phyloP scores from a whole-genome alignment of 208 protist species.

The Naegleria lovaniensis region DNA sequence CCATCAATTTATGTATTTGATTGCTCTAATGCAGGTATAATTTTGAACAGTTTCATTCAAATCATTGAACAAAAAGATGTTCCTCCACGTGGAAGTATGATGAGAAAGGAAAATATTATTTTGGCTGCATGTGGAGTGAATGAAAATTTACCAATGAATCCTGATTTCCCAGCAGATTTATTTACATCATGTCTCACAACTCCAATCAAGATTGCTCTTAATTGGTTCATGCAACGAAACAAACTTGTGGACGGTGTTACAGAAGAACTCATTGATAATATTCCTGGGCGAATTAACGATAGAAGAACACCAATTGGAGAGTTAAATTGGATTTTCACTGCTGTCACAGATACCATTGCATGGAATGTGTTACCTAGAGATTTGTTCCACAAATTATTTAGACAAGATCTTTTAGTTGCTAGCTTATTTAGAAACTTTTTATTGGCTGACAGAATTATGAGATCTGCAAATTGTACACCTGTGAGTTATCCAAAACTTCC shows the following conservation, averaged over 20 bases:
- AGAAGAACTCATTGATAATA: slow-evolving; percentile 64
- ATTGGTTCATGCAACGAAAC: slow-evolving; percentile 79
- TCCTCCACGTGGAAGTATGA: background rate
- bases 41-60: slow-evolving; percentile 42
- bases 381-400: slow-evolving; percentile 69
- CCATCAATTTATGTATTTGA: slow-evolving; percentile 92
- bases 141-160: slow-evolving; percentile 90
- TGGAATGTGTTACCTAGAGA: slow-evolving; percentile 83
- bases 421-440: slow-evolving; percentile 95
- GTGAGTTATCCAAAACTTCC: slow-evolving; percentile 82
- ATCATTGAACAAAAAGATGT: slow-evolving; percentile 11
- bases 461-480: slow-evolving; percentile 84
- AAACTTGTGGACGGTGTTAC: slow-evolving; percentile 38
- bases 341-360: slow-evolving; percentile 96
- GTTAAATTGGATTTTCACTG: slow-evolving; percentile 97
- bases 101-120: slow-evolving; percentile 76
- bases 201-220: slow-evolving; percentile 88
- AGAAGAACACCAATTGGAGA: slow-evolving; percentile 85
- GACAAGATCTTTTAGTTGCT: slow-evolving; percentile 83
- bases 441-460: slow-evolving; percentile 89
- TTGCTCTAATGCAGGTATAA: slow-evolving; percentile 81
- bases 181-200: slow-evolving; percentile 98
- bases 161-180: slow-evolving; percentile 93
- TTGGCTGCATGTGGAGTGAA: slow-evolving; percentile 86
- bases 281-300: slow-evolving; percentile 62